These are phyloP conservation scores for Termitomyces sp. DNA, from an alignment of 768 basidiomycete species.

Conservation along the genomic window DNA sequence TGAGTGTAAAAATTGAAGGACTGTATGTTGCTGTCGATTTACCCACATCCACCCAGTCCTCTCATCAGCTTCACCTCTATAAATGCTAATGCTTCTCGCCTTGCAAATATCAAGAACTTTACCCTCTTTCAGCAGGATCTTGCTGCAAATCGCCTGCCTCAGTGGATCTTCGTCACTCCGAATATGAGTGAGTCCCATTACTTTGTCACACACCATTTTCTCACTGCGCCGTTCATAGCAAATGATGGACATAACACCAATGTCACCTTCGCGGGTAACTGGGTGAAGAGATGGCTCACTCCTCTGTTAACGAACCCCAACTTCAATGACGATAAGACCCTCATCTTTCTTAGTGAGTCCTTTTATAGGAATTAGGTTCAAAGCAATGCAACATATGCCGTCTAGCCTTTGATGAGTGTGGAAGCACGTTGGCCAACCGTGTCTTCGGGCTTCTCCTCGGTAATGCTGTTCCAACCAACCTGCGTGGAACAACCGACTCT, in stretches of 20 bases:
- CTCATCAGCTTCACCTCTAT: slow-evolving; percentile 50
- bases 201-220: neutral
- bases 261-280: slow-evolving; percentile 41
- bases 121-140: slow-evolving; percentile 60
- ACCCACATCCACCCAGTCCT: slow-evolving; percentile 23
- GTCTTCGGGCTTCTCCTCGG: slow-evolving; percentile 41
- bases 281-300: slow-evolving; percentile 46
- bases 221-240: slow-evolving; percentile 18
- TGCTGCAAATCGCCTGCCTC: slow-evolving; percentile 44
- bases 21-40: neutral
- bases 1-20: neutral
- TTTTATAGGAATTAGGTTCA: slow-evolving; percentile 40
- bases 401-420: slow-evolving; percentile 55
- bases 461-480: slow-evolving; percentile 37
- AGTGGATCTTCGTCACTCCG: slow-evolving; percentile 62
- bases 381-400: too few species aligned
- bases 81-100: slow-evolving; percentile 36
- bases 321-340: slow-evolving; percentile 53
- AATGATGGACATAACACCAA: slow-evolving; percentile 64
- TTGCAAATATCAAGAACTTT: slow-evolving; percentile 50
- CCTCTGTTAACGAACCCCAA: slow-evolving; percentile 45
- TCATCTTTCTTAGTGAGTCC: slow-evolving; percentile 56
- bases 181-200: slow-evolving; percentile 34
- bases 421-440: slow-evolving; percentile 39
- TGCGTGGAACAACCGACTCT: slow-evolving; percentile 43